Evolutionary conservation across 176 grass and related monocot species (phyloP).

Genomic region (Canna indica): DNA sequence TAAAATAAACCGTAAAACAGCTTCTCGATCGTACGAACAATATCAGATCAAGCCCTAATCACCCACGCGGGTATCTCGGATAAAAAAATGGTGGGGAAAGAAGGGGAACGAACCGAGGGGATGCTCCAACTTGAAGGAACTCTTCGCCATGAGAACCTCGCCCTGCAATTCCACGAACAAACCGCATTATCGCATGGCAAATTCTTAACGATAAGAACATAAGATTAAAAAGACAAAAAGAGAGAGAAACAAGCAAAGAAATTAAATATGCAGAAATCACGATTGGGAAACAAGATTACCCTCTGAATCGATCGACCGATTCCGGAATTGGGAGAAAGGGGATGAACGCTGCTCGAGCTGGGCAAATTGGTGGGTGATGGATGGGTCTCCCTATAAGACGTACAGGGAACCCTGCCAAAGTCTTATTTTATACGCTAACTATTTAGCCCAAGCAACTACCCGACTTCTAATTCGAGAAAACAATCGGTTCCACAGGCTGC

Average conservation of each 20-base stretch:
- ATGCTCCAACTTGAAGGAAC: conserved; percentile 88
- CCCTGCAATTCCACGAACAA: conserved; percentile 4
- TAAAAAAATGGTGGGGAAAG: background rate
- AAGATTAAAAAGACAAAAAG: background rate
- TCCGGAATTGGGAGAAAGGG: too few relatives aligned
- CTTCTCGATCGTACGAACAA: background rate
- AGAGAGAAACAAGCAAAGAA: background rate
- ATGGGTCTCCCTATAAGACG: too few relatives aligned
- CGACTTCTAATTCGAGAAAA: too few relatives aligned
- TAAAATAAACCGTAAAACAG: background rate
- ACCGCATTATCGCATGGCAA: background rate
- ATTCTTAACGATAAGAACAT: background rate
- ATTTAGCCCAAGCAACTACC: too few relatives aligned
- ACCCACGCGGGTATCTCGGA: background rate
- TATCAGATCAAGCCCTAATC: background rate
- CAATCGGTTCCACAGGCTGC: too few relatives aligned
- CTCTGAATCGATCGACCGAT: too few relatives aligned
- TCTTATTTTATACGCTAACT: too few relatives aligned
- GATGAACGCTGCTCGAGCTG: too few relatives aligned
- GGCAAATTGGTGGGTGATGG: too few relatives aligned
- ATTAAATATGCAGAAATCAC: too few relatives aligned
- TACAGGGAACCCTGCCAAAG: too few relatives aligned
- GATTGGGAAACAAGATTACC: too few relatives aligned
- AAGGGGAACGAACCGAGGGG: conserved; percentile 52
- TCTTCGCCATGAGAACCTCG: conserved; percentile 46